Percentiles rank a stretch among this genome's conserved stretches.
Evolutionary conservation across 176 grass and related monocot species (phyloP).

Genomic region (Avena sativa): DNA sequence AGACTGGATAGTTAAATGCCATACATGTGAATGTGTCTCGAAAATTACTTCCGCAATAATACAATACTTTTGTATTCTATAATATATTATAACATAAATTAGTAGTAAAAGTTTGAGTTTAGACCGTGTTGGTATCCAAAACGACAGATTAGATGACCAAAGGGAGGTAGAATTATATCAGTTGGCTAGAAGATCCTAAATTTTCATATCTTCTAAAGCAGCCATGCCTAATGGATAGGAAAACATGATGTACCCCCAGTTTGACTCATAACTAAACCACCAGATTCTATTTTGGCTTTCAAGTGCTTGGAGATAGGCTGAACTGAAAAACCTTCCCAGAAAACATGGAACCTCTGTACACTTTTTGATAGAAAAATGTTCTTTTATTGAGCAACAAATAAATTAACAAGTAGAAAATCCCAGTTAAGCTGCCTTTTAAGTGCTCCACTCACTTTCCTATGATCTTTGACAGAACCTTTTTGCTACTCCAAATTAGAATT

Average conservation of each 20-base stretch:
- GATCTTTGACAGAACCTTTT: not conserved
- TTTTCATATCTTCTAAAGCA: slow-evolving; percentile 1
- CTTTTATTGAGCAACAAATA: not conserved
- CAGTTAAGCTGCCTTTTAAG: not conserved
- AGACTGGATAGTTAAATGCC: not conserved
- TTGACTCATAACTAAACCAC: not conserved
- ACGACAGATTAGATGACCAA: not conserved
- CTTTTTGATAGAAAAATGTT: too few species aligned
- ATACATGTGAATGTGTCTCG: not conserved
- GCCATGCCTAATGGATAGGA: not conserved
- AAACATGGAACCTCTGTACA: too few species aligned
- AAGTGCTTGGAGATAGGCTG: not conserved
- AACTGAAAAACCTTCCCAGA: too few species aligned
- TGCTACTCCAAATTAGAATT: slow-evolving; percentile 1
- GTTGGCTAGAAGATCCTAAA: slow-evolving; percentile 1
- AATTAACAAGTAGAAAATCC: not conserved
- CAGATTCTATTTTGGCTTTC: not conserved
- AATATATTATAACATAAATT: not conserved
- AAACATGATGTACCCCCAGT: not conserved
- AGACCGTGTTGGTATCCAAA: not conserved
- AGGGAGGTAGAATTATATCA: not conserved
- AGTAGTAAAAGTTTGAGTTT: not conserved
- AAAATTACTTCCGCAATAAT: not conserved
- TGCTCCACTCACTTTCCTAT: not conserved
- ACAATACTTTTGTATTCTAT: not conserved